Base-by-base conservation (phyloP, 257 asterid species). In the Solanum paucissectum region DNA sequence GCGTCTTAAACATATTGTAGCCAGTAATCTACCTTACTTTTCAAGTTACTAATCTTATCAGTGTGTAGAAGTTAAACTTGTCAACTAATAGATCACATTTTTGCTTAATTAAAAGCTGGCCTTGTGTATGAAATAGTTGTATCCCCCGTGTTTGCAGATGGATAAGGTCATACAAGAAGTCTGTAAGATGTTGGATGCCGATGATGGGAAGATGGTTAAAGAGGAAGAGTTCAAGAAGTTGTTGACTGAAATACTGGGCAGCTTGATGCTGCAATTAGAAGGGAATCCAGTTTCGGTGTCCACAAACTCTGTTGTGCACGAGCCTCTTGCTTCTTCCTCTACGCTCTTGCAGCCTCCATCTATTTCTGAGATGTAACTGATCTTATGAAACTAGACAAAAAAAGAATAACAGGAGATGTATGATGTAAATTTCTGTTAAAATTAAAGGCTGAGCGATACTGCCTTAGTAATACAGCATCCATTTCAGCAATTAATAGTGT, bases 181-280 rank as follows among this genome's bases (percentile, higher is more conserved):
- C 64, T 85, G 94, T 2, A 95, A 95, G 88, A 92, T 91, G 95
- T 82, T 97, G 40, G 90, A 92, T 25, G 92, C 90, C 4, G 94
- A 91, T 13, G 98, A 94, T 27, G 97, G 95, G 74, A 94, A 92
- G 86, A 36, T 88, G 29, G 96, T 94, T 71, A 97, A 92, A 86
- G 99, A 96, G 86, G 98, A 96, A 3, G 98, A 95, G 91, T 97
- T 96, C 94, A 97, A 94, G 95, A 95, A 95, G 91, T 62, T 95
- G 12, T 40, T 97, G 86, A 91, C 93, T 1, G 98, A 96, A 84
- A 90, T 94, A 66, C 88, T 97, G 34, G 98, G 98, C 75, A 92
- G 94, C 87, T 89, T 96, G 66, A 95, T 96, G 99, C 87, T 94
- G 91, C 98, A 94, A 83, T 83, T 97, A 86, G 96, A 96, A 90